Evolutionary conservation across 163 green algal genomes (phyloP), one percentile per base, ranked within the genome.

Genomic region (Volvox carteri): DNA sequence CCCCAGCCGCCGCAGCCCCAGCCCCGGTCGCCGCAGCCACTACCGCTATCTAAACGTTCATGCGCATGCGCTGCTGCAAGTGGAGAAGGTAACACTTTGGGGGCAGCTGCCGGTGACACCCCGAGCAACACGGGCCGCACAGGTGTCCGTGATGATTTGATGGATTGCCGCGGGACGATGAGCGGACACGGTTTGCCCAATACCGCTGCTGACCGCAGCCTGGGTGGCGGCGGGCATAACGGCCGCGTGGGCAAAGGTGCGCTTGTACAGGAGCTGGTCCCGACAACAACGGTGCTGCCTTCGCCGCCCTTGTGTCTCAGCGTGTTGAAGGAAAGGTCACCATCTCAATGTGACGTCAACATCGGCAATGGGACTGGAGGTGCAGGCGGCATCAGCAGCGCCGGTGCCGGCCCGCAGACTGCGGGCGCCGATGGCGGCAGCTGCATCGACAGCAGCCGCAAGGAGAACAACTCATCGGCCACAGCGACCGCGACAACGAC

Each of bases 351-450:
- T 21, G 65, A 42, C 6, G 33, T 21, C 65, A 48, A 5, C 30
- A 48, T 48, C 30, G 25, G 46, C 65, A 25, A 35, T 33, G 65
- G 18, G 35, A 12, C 30, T 6, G 65, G 30, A 23, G 30, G 9
- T 25, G 33, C 65, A 35, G 65, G 12, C 7, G 67, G 33, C 7
- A 35, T 12, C 67, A 21, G 35, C 35, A 76, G 67, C 21, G 33
- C 37, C 23, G 18, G 39, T 9, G 70, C 18, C 37, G 37, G 39
- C 39, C 70, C 70, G 11, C 70, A 58, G 37, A 78, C 70, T 19
- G 39, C 37, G 18, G 70, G 70, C 70, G 56, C 70, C 16, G 70
- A 78, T 42, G 70, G 70, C 37, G 44, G 73, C 35, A 80, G 73
- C 25, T 80, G 73, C 25, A 25, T 28, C 44, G 73, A 42, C 28